Evolutionary conservation across 345 rosid species (phyloP).

Genomic region (Eucalyptus camaldulensis): DNA sequence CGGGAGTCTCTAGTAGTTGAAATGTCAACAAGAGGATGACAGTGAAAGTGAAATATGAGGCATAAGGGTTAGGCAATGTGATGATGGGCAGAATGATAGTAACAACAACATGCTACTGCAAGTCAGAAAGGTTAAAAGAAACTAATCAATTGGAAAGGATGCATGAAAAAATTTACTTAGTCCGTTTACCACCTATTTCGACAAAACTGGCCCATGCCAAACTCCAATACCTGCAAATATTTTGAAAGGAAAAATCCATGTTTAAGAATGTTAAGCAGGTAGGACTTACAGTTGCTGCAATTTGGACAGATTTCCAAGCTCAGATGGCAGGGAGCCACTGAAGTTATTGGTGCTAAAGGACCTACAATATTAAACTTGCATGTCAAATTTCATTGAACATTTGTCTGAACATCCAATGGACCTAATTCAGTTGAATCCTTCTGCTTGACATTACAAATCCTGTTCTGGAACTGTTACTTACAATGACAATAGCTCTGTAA

Average conservation of each 20-base stretch:
- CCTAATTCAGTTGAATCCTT: neutral
- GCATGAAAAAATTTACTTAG: neutral
- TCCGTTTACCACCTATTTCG: neutral
- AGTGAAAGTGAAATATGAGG: neutral
- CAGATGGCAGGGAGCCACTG: neutral
- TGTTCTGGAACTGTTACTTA: constrained; percentile 9
- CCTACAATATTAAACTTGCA: neutral
- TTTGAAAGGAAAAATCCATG: neutral
- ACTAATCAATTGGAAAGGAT: neutral
- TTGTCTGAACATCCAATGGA: neutral
- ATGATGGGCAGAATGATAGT: neutral
- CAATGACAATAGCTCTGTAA: constrained; percentile 34
- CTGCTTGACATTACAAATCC: neutral
- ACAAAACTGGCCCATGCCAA: too few species aligned
- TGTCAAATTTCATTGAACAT: neutral
- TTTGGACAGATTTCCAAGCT: neutral
- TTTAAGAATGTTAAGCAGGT: neutral
- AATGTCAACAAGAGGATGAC: neutral
- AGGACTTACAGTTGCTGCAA: neutral
- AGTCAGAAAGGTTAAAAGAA: neutral
- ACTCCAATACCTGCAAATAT: too few species aligned
- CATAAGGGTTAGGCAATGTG: neutral
- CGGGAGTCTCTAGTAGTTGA: neutral
- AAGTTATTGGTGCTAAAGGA: neutral
- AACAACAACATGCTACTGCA: neutral